phyloP scores from a whole-genome alignment of 495 filamentous ascomycete species.

The Penicillium subrubescens region DNA sequence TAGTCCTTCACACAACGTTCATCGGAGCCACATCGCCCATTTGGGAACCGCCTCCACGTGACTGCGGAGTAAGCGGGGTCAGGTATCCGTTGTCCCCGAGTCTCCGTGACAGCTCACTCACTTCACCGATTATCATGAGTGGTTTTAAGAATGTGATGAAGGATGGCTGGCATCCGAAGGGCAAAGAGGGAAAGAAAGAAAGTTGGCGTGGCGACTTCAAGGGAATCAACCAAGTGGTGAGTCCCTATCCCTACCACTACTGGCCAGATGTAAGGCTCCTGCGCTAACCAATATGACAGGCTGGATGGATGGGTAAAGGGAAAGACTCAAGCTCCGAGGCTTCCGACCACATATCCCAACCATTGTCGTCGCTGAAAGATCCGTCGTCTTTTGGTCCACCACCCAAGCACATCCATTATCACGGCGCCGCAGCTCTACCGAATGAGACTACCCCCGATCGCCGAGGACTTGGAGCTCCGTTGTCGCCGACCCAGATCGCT shows the following conservation, averaged over 20 bases:
- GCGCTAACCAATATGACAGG: conserved; percentile 20
- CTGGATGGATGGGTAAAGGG: conserved; percentile 51
- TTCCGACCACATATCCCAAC: conserved; percentile 60
- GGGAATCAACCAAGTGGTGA: conserved; percentile 60
- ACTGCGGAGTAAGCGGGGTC: conserved; percentile 11
- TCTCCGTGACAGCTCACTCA: conserved; percentile 1
- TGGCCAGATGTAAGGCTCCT: not conserved
- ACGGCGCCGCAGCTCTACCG: conserved; percentile 51
- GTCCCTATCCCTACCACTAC: conserved; percentile 13
- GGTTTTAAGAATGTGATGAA: conserved; percentile 54
- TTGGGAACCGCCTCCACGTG: conserved; percentile 4
- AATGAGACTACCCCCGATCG: conserved; percentile 52
- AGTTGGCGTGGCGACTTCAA: conserved; percentile 62
- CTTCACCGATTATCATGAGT: conserved; percentile 42
- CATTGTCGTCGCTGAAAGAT: conserved; percentile 79
- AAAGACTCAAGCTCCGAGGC: conserved; percentile 43
- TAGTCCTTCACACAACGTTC: too few species aligned
- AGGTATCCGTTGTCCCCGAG: not conserved
- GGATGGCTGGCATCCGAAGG: conserved; percentile 61
- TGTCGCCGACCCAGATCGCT: conserved; percentile 44
- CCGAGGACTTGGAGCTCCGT: conserved; percentile 50
- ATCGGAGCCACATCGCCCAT: not conserved
- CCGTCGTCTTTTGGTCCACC: conserved; percentile 84
- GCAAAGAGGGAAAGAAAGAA: conserved; percentile 56
- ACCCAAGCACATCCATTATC: conserved; percentile 66